Conservation (phyloP, 495 filamentous ascomycete species). For the Usnea hakonensis region DNA sequence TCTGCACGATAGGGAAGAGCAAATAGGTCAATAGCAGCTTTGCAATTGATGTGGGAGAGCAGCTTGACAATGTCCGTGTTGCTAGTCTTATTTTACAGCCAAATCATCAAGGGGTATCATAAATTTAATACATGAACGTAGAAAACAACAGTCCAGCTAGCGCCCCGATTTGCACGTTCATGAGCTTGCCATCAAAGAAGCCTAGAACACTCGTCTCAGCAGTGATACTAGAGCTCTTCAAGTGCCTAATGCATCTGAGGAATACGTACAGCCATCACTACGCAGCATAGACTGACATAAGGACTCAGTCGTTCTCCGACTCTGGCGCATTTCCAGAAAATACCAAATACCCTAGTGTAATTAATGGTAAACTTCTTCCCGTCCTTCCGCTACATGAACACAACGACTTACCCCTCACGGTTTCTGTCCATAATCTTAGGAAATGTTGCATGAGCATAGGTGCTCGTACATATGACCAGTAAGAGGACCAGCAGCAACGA, state of each 20-base stretch:
- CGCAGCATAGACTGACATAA: slow-evolving; percentile 90
- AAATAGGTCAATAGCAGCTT: not conserved
- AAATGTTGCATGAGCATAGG: slow-evolving; percentile 85
- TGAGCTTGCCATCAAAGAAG: slow-evolving; percentile 20
- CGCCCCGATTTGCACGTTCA: not conserved
- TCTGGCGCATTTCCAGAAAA: slow-evolving; percentile 95
- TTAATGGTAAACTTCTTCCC: not conserved
- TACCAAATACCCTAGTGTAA: slow-evolving; percentile 59
- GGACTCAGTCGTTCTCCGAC: slow-evolving; percentile 91
- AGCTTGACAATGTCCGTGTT: not conserved
- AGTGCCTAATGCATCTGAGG: too few relatives aligned
- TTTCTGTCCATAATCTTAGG: slow-evolving; percentile 90
- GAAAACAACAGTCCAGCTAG: not conserved
- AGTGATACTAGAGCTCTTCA: not conserved
- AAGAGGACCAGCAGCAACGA: slow-evolving; percentile 87
- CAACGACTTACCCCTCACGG: slow-evolving; percentile 66
- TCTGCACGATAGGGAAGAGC: not conserved
- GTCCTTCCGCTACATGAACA: not conserved
- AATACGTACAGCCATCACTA: slow-evolving; percentile 81
- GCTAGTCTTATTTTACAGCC: not conserved
- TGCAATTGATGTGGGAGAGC: not conserved
- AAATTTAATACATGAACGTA: not conserved
- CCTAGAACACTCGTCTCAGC: slow-evolving; percentile 1
- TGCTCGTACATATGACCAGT: slow-evolving; percentile 88
- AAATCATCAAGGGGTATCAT: not conserved